These are phyloP conservation scores for Pleurotus tuber-regium DNA, from an alignment of 768 basidiomycete genomes.

Conservation along the genomic window DNA sequence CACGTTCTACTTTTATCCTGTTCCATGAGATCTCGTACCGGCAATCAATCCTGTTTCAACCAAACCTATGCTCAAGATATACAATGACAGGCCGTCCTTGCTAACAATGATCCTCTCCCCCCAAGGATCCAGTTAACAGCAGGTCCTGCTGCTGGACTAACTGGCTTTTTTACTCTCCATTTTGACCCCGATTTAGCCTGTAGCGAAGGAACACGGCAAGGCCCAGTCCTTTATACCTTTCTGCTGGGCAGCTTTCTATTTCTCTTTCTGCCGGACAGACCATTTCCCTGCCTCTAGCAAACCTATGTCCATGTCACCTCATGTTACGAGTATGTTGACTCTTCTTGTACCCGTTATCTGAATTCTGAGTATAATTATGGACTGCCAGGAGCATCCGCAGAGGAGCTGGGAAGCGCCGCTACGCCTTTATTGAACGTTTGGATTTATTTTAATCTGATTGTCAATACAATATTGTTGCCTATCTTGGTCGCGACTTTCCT, in stretches of 20 bases:
- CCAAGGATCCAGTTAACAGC: neutral
- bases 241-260: conserved; percentile 21
- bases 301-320: no score
- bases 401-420: conserved; percentile 21
- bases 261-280: conserved; percentile 21
- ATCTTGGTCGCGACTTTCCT: conserved; percentile 44
- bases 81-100: neutral
- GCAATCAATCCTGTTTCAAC: neutral
- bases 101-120: conserved; percentile 1
- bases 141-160: conserved; percentile 2
- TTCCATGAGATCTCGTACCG: neutral
- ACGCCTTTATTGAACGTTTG: conserved; percentile 32
- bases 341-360: no score
- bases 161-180: neutral
- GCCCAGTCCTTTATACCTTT: neutral
- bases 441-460: conserved; percentile 44
- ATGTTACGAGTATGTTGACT: no score
- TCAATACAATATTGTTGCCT: conserved; percentile 42
- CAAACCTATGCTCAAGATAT: neutral
- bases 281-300: conserved; percentile 6
- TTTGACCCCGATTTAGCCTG: neutral
- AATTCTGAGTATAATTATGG: neutral
- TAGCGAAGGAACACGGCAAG: neutral
- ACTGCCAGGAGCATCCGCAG: conserved; percentile 19
- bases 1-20: no score